Conservation (phyloP, 2,329 filamentous ascomycete genomes). For the Elsinoe necatrix region DNA sequence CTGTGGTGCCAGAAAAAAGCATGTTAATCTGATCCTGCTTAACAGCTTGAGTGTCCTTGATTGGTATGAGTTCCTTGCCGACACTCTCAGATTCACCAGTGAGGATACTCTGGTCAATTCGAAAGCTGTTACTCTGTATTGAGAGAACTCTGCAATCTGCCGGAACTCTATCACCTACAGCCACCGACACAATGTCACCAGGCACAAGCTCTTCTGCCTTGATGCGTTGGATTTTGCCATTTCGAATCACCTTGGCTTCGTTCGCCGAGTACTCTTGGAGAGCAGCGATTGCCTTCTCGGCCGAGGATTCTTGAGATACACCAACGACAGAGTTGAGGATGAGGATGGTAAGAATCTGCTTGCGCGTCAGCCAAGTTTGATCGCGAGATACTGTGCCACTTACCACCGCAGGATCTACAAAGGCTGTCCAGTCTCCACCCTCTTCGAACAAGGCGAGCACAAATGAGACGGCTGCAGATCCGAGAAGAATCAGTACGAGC, state of each 20-base stretch:
- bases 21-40: slow-evolving; percentile 98
- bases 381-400: slow-evolving; percentile 34
- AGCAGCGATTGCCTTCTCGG: slow-evolving; percentile 95
- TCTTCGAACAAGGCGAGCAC: slow-evolving; percentile 88
- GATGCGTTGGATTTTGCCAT: slow-evolving; percentile 70
- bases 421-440: slow-evolving; percentile 89
- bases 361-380: neutral
- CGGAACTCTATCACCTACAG: slow-evolving; percentile 86
- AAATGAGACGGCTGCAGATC: slow-evolving; percentile 87
- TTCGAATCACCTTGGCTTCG: slow-evolving; percentile 85
- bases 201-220: slow-evolving; percentile 97
- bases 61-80: slow-evolving; percentile 62
- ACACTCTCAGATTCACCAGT: slow-evolving; percentile 98
- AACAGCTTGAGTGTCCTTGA: slow-evolving; percentile 75
- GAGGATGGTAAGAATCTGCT: slow-evolving; percentile 86
- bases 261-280: slow-evolving; percentile 99
- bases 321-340: slow-evolving; percentile 95
- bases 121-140: slow-evolving; percentile 95
- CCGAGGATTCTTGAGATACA: slow-evolving; percentile 96
- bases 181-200: slow-evolving; percentile 79
- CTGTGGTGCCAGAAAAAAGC: slow-evolving; percentile 95
- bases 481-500: slow-evolving; percentile 88
- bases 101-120: slow-evolving; percentile 91
- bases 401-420: slow-evolving; percentile 92
- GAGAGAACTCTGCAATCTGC: slow-evolving; percentile 85